Evolutionary conservation across 495 filamentous ascomycete species (phyloP), one percentile per base, ranked within the genome.

Genomic region (Neurospora sp.): DNA sequence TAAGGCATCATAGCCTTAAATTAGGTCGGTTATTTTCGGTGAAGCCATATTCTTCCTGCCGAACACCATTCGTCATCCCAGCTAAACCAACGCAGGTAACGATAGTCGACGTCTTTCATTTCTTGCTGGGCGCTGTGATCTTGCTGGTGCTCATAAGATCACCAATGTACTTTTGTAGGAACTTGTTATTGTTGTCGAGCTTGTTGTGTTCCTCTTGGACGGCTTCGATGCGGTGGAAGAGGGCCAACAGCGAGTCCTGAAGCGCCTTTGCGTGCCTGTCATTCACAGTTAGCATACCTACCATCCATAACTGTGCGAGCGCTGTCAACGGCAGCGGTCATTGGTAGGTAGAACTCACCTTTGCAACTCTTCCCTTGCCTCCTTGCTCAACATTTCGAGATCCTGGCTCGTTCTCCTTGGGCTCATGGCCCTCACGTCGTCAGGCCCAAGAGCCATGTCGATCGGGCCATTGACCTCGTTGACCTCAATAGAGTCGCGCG

Each of bases 391-490:
- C 75, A 88, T 88, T 76, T 97, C 92, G 39, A 97, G 84, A 76
- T 99, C 95, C 69, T 93, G 93, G 72, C 90, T 96, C 75, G 92
- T 96, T 76, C 94, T 87, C 73, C 95, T 88, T 1, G 96, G 96
- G 81, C 94, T 97, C 96, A 99, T 99, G 53, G 93, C 91, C 72
- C 95, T 85, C 46, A 95, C 94, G 79, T 98, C 96, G 80, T 94
- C 91, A 3, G 91, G 91, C 22, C 93, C 93, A 73, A 91, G 88
- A 46, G 91, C 85, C 31, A 81, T 78, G 61, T 88, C 87, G 73
- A 90, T 81, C 11, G 91, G 85, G 76, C 92, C 90, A 69, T 3
- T 31, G 27, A 31, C 27, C 27, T 31, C 27, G 0, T 31, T 31
- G 27, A 92, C 88, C 71, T 89, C 86, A 12, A 86, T 85, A 61